These are phyloP conservation scores for Cladophialophora yegresii DNA, from an alignment of 2,329 filamentous ascomycete genomes.

Conservation along the genomic window DNA sequence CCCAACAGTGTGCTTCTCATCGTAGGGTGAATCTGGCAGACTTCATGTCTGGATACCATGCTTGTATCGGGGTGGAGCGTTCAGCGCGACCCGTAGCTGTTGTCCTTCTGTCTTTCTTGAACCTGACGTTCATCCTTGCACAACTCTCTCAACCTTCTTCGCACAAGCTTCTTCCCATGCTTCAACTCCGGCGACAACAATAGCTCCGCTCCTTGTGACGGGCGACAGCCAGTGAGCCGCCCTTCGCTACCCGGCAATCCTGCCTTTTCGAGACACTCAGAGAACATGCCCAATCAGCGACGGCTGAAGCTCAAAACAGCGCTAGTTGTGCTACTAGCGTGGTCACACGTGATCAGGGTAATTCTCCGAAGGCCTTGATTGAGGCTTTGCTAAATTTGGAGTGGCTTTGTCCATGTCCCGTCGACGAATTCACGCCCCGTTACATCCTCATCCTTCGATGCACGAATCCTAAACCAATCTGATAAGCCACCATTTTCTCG, in stretches of 20 bases:
- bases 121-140: not conserved
- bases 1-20: not conserved
- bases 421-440: constrained; percentile 16
- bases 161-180: not conserved
- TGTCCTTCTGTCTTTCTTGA: not conserved
- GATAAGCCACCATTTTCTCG: constrained; percentile 24
- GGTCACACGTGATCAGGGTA: constrained; percentile 1
- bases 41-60: not conserved
- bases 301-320: not conserved
- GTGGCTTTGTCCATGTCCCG: constrained; percentile 14
- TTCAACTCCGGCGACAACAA: not conserved
- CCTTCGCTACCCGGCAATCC: not conserved
- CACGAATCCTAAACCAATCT: constrained; percentile 16
- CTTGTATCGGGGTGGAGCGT: not conserved
- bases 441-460: constrained; percentile 19
- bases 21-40: not conserved
- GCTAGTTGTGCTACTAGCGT: not conserved
- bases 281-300: not conserved
- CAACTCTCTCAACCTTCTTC: not conserved
- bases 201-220: not conserved
- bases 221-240: not conserved
- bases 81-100: not conserved
- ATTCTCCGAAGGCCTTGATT: constrained; percentile 11
- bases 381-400: constrained; percentile 19
- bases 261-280: not conserved